Evolutionary conservation across 305 asterid genomes (phyloP).

Genomic region (Fraxinus floribunda): DNA sequence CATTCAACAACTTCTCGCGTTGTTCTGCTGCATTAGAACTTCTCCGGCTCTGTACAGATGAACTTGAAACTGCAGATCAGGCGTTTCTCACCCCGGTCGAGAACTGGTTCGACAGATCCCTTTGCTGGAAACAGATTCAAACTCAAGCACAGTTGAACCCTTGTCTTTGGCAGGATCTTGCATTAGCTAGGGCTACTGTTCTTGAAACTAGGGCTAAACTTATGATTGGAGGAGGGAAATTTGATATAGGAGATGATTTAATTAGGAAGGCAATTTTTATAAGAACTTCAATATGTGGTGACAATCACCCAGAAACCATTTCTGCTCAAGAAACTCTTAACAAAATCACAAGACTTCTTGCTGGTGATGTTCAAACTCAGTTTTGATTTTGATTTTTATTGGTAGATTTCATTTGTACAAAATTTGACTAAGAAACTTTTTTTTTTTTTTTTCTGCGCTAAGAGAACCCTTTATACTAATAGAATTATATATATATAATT

Average conservation of each 20-base stretch:
- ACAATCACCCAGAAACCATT: slow-evolving; percentile 80
- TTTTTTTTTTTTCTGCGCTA: neutral
- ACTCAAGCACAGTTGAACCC: slow-evolving; percentile 88
- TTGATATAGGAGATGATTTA: slow-evolving; percentile 74
- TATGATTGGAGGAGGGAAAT: slow-evolving; percentile 85
- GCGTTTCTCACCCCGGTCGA: slow-evolving; percentile 83
- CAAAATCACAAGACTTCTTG: slow-evolving; percentile 71
- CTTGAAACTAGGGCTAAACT: slow-evolving; percentile 81
- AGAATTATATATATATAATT: neutral
- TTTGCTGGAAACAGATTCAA: slow-evolving; percentile 79
- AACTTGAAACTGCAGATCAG: slow-evolving; percentile 84
- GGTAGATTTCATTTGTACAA: slow-evolving; percentile 4
- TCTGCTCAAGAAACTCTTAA: slow-evolving; percentile 80
- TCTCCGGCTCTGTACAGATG: slow-evolving; percentile 84
- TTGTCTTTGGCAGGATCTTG: slow-evolving; percentile 87
- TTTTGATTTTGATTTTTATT: slow-evolving; percentile 28
- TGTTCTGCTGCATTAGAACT: slow-evolving; percentile 78
- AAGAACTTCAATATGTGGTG: slow-evolving; percentile 81
- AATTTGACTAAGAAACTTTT: slow-evolving; percentile 21
- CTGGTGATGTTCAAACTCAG: slow-evolving; percentile 52
- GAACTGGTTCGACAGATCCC: slow-evolving; percentile 78
- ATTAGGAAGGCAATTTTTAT: slow-evolving; percentile 78
- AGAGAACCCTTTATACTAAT: neutral
- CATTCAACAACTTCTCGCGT: slow-evolving; percentile 69
- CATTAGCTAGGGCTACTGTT: slow-evolving; percentile 75